Evolutionary conservation across 2,329 filamentous ascomycete species (phyloP).

Genomic region (Leptographium lundbergii): DNA sequence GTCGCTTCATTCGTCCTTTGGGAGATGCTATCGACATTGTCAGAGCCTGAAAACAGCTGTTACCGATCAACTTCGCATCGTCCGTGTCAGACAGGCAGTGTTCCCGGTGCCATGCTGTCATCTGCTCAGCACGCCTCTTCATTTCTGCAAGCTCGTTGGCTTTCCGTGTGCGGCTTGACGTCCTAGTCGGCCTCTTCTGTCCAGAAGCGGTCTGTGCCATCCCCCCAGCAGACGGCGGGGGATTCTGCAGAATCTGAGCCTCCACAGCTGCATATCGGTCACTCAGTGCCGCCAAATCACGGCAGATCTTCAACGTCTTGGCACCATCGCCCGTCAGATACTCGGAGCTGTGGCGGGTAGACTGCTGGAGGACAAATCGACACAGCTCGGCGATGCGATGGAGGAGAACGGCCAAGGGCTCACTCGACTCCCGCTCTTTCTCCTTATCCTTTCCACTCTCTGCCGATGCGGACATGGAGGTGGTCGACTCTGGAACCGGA

Average conservation of each 20-base stretch:
- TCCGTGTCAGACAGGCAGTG: slow-evolving; percentile 20
- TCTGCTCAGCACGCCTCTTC: slow-evolving; percentile 10
- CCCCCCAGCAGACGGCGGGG: background rate
- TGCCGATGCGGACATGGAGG: background rate
- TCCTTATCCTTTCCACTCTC: background rate
- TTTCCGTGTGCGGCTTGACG: background rate
- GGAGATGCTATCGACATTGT: slow-evolving; percentile 10
- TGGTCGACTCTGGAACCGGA: background rate
- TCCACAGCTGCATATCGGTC: slow-evolving; percentile 12
- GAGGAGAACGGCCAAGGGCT: background rate
- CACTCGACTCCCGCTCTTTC: background rate
- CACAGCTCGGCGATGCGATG: slow-evolving; percentile 19
- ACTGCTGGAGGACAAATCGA: slow-evolving; percentile 18
- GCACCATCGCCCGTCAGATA: slow-evolving; percentile 15
- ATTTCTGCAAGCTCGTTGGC: background rate
- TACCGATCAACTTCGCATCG: slow-evolving; percentile 23
- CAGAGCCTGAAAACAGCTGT: slow-evolving; percentile 14
- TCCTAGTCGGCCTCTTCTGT: background rate
- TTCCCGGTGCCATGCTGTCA: slow-evolving; percentile 20
- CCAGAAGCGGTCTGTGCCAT: background rate
- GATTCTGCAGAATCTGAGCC: background rate
- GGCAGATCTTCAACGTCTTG: slow-evolving; percentile 21
- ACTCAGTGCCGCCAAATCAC: slow-evolving; percentile 17
- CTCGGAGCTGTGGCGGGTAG: slow-evolving; percentile 10
- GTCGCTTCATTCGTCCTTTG: slow-evolving; percentile 31